Conservation (phyloP, 1,284 basidiomycete species). For the Afroboletus lepidellus region DNA sequence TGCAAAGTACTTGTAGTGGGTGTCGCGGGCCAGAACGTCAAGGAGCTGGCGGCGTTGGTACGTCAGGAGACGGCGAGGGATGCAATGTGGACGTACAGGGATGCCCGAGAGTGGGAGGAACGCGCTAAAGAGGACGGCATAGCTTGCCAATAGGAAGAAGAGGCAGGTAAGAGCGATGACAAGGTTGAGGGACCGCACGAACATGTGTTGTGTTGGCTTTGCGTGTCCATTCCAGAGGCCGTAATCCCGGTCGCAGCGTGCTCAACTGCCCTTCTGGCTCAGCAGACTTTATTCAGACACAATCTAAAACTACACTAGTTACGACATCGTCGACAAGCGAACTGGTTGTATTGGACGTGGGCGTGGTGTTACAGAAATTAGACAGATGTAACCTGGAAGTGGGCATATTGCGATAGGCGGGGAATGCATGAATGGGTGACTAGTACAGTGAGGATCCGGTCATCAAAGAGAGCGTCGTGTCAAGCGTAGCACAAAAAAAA, state of each 20-base stretch:
- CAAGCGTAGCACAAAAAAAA: slow-evolving; percentile 11
- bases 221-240: slow-evolving; percentile 20
- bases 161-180: slow-evolving; percentile 46
- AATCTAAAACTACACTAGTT: slow-evolving; percentile 32
- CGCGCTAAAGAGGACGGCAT: slow-evolving; percentile 64
- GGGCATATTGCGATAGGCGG: slow-evolving; percentile 26
- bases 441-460: slow-evolving; percentile 31
- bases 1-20: slow-evolving; percentile 87
- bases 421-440: slow-evolving; percentile 28
- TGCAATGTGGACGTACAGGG: slow-evolving; percentile 40
- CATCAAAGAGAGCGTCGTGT: slow-evolving; percentile 15
- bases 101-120: slow-evolving; percentile 55
- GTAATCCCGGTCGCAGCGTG: slow-evolving; percentile 33
- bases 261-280: slow-evolving; percentile 1
- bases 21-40: slow-evolving; percentile 63
- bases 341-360: slow-evolving; percentile 19
- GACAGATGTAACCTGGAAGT: slow-evolving; percentile 21
- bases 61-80: slow-evolving; percentile 11
- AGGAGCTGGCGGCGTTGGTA: slow-evolving; percentile 46
- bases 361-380: slow-evolving; percentile 35
- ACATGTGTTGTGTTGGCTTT: slow-evolving; percentile 19
- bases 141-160: slow-evolving; percentile 59
- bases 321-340: slow-evolving; percentile 13
- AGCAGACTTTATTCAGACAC: slow-evolving; percentile 20
- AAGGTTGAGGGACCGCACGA: slow-evolving; percentile 35